These are phyloP conservation scores for Capillidium heterosporum DNA, from an alignment of 371 early-diverging fungal species.

Conservation along the genomic window DNA sequence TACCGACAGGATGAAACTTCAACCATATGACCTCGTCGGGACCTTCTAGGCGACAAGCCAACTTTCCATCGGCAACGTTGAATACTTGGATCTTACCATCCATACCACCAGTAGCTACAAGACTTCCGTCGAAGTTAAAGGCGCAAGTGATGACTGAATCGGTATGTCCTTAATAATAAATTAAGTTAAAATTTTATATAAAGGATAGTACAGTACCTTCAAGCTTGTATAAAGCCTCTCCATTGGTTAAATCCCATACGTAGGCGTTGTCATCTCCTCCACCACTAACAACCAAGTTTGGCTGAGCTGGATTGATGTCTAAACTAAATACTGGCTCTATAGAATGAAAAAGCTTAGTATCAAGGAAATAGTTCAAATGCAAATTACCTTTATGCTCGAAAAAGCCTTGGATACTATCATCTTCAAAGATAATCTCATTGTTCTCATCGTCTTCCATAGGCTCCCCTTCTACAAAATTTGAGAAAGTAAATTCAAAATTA, in stretches of 20 bases:
- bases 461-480: no score
- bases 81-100: constrained; percentile 86
- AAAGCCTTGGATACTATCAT: constrained; percentile 86
- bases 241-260: constrained; percentile 73
- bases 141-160: constrained; percentile 74
- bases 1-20: constrained; percentile 90
- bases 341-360: neutral
- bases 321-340: constrained; percentile 76
- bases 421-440: constrained; percentile 43
- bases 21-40: constrained; percentile 88
- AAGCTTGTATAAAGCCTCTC: constrained; percentile 44
- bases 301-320: constrained; percentile 60
- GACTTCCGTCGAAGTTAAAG: constrained; percentile 74
- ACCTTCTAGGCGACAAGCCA: constrained; percentile 56
- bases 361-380: neutral
- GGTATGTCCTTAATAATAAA: constrained; percentile 30
- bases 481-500: no score
- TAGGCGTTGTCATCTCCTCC: constrained; percentile 89
- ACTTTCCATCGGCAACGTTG: constrained; percentile 36
- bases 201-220: constrained; percentile 12
- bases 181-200: neutral
- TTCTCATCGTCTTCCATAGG: constrained; percentile 22
- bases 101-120: constrained; percentile 86
- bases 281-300: constrained; percentile 48
- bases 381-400: constrained; percentile 61